A percentile compares a stretch with the other conserved stretches of the same genome.
These are phyloP conservation scores for Bacidia rubella DNA, from an alignment of 495 filamentous ascomycete genomes.

Conservation along the genomic window DNA sequence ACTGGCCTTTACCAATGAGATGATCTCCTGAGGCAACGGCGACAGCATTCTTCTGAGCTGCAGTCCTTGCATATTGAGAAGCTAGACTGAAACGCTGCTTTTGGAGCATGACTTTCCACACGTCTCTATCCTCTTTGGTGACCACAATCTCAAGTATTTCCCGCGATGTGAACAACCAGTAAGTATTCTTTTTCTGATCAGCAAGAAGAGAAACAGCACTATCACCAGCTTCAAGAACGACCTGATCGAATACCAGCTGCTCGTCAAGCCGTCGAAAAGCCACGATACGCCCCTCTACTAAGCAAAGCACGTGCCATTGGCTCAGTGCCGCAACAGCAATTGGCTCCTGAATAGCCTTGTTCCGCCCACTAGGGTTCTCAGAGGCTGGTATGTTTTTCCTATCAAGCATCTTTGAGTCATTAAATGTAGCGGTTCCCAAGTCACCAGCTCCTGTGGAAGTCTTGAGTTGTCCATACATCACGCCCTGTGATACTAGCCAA, in stretches of 20 bases:
- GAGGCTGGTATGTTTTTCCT: slow-evolving; percentile 54
- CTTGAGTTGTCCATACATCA: slow-evolving; percentile 71
- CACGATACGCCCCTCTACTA: slow-evolving; percentile 69
- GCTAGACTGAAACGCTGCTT: slow-evolving; percentile 79
- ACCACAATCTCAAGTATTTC: slow-evolving; percentile 91
- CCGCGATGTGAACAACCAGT: slow-evolving; percentile 82
- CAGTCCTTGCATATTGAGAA: slow-evolving; percentile 58
- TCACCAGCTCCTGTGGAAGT: slow-evolving; percentile 34
- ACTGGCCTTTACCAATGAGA: slow-evolving; percentile 64
- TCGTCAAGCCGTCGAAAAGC: slow-evolving; percentile 78
- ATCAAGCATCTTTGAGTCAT: slow-evolving; percentile 60
- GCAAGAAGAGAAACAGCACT: slow-evolving; percentile 66
- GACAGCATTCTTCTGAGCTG: slow-evolving; percentile 73
- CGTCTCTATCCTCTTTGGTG: slow-evolving; percentile 77
- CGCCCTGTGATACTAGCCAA: slow-evolving; percentile 77
- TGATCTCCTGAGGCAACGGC: slow-evolving; percentile 82
- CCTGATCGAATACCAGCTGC: slow-evolving; percentile 69
- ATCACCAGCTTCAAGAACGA: slow-evolving; percentile 69
- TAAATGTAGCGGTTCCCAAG: slow-evolving; percentile 52
- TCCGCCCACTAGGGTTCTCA: slow-evolving; percentile 49
- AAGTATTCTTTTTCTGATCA: slow-evolving; percentile 86
- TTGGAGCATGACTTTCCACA: slow-evolving; percentile 84
- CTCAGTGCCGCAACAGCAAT: slow-evolving; percentile 74
- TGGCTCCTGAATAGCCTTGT: slow-evolving; percentile 48
- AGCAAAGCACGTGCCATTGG: slow-evolving; percentile 82